These are phyloP conservation scores for Melocanna baccifera DNA, from an alignment of 176 grass and related monocot species.

Conservation along the genomic window DNA sequence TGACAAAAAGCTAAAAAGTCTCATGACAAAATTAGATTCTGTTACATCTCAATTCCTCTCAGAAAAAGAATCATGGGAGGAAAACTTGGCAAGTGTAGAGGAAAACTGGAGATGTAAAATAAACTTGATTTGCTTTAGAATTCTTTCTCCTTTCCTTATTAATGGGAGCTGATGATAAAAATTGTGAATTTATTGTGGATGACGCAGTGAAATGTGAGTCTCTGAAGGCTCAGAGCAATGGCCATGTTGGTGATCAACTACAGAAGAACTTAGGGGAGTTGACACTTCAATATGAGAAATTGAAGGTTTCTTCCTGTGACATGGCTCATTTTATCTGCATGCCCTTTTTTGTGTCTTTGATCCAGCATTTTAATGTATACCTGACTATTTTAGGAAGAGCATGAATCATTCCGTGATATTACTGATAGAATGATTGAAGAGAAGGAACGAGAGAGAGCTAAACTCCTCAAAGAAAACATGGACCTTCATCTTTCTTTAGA, in stretches of 20 bases:
- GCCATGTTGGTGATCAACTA: constrained; percentile 62
- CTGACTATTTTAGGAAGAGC: constrained; percentile 73
- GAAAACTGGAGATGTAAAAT: constrained; percentile 91
- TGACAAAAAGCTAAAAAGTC: constrained; percentile 62
- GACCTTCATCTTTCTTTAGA: constrained; percentile 73
- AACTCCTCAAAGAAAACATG: constrained; percentile 78
- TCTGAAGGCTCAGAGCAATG: constrained; percentile 65
- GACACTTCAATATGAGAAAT: constrained; percentile 71
- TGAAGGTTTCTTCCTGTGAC: constrained; percentile 64
- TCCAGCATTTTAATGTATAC: constrained; percentile 31
- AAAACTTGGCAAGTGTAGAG: constrained; percentile 69
- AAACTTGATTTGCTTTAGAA: constrained; percentile 11
- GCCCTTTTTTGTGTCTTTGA: background rate
- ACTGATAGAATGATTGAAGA: constrained; percentile 96
- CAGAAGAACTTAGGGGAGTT: constrained; percentile 77
- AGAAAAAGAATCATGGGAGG: constrained; percentile 89
- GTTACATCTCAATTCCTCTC: constrained; percentile 57
- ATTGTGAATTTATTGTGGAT: constrained; percentile 10
- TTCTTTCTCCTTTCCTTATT: constrained; percentile 6
- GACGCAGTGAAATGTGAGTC: constrained; percentile 77
- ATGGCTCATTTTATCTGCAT: constrained; percentile 24
- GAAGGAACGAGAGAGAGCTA: constrained; percentile 73
- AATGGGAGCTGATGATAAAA: background rate
- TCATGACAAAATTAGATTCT: constrained; percentile 70
- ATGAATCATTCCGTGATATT: constrained; percentile 80